Base-by-base conservation (phyloP, 2,329 filamentous ascomycete genomes). In the Emericellopsis atlantica region DNA sequence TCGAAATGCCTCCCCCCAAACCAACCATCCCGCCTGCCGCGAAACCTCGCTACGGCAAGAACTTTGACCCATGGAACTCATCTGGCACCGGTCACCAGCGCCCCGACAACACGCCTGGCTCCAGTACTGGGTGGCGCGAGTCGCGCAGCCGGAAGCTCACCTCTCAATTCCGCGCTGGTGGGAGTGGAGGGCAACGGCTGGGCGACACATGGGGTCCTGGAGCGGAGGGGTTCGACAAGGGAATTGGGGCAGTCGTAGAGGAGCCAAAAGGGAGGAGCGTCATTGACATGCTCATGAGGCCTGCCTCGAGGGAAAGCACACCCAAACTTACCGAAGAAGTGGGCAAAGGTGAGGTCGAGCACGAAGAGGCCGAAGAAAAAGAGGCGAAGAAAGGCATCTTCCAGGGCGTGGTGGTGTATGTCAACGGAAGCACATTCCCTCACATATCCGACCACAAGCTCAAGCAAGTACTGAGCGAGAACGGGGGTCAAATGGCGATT, bases 361-460 rank as follows among this genome's bases (percentile, higher is more conserved):
- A 54, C 63, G 59, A 64, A 44, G 65, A 57, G 48, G 70, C 65
- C 48, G 75, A 72, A 59, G 72, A 62, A 43, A 74, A 66, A 59
- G 62, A 64, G 42, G 56, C 45, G 56, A 37, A 46, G 44, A 46
- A 56, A 51, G 53, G 65, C 37, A 72, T 93, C 40, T 89, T 95
- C 55, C 62, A 74, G 36, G 76, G 79, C 14, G 70, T 88, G 18
- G 79, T 76, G 40, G 73, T 95, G 51, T 92, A 90, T 62, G 74
- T 95, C 59, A 95, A 95, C 59, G 88, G 88, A 45, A 89, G 84
- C 49, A 94, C 87, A 2, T 73, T 79, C 44, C 88, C 89, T 1
- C 60, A 77, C 21, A 74, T 95, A 46, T 93, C 85, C 12, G 89
- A 95, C 58, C 84, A 94, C 64, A 83, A 76, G 55, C 72, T 95